Conservation (phyloP, 1,284 basidiomycete species). For the Coniophora puteana region DNA sequence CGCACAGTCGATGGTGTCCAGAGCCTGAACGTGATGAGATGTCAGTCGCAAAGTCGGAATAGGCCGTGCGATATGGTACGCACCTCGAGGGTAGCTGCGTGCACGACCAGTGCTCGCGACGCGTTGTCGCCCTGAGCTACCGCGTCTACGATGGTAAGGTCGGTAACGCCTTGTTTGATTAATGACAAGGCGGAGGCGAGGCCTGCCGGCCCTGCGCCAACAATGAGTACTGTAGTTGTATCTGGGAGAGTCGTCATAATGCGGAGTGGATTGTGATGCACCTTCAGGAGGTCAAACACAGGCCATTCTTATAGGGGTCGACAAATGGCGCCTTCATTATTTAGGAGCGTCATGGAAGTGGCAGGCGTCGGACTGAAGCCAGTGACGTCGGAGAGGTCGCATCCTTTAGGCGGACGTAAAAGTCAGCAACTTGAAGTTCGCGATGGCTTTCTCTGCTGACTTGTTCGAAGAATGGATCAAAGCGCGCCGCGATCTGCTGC, state of each 20-base stretch:
- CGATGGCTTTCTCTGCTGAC: no score
- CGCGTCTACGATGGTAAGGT: conserved; percentile 4
- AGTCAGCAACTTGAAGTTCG: no score
- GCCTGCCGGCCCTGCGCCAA: conserved; percentile 66
- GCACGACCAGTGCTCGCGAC: conserved; percentile 1
- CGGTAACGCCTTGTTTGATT: conserved; percentile 1
- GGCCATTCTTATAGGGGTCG: no score
- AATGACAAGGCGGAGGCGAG: conserved; percentile 1
- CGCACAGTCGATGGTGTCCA: conserved; percentile 38
- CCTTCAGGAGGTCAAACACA: no score
- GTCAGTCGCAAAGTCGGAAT: background rate
- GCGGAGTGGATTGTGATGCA: no score
- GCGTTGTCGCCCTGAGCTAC: conserved; percentile 1
- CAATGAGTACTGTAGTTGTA: conserved; percentile 39
- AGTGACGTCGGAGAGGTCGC: no score
- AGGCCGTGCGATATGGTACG: background rate
- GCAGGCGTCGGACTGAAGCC: no score
- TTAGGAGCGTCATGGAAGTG: no score
- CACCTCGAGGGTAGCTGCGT: conserved; percentile 6
- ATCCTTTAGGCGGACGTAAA: no score
- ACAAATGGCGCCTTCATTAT: no score
- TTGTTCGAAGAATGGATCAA: no score
- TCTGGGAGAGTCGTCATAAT: conserved; percentile 25
- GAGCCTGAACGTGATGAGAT: conserved; percentile 29
- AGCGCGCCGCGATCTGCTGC: no score